Base-by-base conservation (phyloP, 805 yeast species). In the Candida pini region DNA sequence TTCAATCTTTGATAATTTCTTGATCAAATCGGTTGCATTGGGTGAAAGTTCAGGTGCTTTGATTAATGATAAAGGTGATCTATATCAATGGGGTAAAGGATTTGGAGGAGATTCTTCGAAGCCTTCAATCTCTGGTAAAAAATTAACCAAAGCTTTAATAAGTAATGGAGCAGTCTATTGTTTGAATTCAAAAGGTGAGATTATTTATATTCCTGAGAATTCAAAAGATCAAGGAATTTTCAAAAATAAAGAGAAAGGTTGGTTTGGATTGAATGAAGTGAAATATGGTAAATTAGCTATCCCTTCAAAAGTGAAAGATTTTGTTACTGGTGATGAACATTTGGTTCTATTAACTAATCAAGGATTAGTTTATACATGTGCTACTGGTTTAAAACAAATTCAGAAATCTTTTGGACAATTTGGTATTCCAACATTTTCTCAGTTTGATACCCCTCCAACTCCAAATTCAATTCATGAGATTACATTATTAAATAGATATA, bases 401-500 rank as follows among this genome's bases (percentile, higher is more conserved):
- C 68, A 69, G 30, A 61, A 71, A 17, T 64, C 68, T 18, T 54
- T 51, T 45, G 97, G 97, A 4, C 97, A 92, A 60, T 85, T 73
- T 58, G 97, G 97, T 14, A 56, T 86, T 12, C 92, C 95, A 2
- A 58, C 63, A 10, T 73, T 66, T 43, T 76, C 95, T 1, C 89
- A 84, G 37, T 77, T 77, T 49, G 75, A 72, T 39, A 43, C 56
- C 4, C 68, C 74, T 0, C 84, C 88, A 6, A 43, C 45, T 3
- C 64, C 68, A 12, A 69, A 69, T 44, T 50, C 54, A 33, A 54
- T 78, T 9, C 68, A 68, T 43, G 86, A 78, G 36, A 68, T 86
- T 38, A 64, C 68, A 5, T 56, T 81, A 23, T 56, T 85, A 44
- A 78, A 80, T 45, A 68, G 74, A 38, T 70, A 53, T 31, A 41